phyloP scores from a whole-genome alignment of 23 red algal species.

The Gracilaria gracilis region DNA sequence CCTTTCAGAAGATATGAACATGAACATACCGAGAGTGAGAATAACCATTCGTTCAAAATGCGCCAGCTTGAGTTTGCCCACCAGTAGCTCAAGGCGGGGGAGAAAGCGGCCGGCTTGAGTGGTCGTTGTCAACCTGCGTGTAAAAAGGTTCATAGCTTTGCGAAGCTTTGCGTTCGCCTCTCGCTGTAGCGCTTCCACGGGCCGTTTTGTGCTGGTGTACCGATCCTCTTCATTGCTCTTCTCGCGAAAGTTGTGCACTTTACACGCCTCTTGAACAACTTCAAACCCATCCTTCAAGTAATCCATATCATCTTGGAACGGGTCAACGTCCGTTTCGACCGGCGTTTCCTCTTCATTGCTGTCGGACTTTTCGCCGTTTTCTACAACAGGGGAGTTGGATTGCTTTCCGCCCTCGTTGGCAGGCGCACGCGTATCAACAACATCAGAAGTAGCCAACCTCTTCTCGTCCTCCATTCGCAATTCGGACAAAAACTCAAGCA shows the following conservation, averaged over 20 bases:
- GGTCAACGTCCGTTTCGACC: conserved; percentile 25
- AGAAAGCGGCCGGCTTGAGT: conserved; percentile 33
- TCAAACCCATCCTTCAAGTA: conserved; percentile 79
- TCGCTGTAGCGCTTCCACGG: conserved; percentile 66
- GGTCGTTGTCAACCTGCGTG: conserved; percentile 44
- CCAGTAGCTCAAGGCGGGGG: conserved; percentile 68
- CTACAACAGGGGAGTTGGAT: background rate
- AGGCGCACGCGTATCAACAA: background rate
- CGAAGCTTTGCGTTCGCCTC: conserved; percentile 69
- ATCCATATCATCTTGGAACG: conserved; percentile 71
- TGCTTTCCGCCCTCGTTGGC: background rate
- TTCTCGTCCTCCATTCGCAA: conserved; percentile 52
- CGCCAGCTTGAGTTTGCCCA: conserved; percentile 64
- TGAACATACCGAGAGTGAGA: conserved; percentile 74
- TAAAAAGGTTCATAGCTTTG: conserved; percentile 57
- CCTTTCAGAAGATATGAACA: background rate
- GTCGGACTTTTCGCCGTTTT: conserved; percentile 34
- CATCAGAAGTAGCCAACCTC: background rate
- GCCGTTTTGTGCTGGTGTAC: conserved; percentile 70
- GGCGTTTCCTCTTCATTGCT: conserved; percentile 20
- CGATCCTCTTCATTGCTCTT: conserved; percentile 76
- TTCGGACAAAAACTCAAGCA: conserved; percentile 63
- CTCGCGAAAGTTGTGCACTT: conserved; percentile 77
- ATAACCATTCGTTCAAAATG: conserved; percentile 81
- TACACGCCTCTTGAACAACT: conserved; percentile 69